Base-by-base conservation (phyloP, 495 filamentous ascomycete genomes). In the Aspergillus carlsbadensis region DNA sequence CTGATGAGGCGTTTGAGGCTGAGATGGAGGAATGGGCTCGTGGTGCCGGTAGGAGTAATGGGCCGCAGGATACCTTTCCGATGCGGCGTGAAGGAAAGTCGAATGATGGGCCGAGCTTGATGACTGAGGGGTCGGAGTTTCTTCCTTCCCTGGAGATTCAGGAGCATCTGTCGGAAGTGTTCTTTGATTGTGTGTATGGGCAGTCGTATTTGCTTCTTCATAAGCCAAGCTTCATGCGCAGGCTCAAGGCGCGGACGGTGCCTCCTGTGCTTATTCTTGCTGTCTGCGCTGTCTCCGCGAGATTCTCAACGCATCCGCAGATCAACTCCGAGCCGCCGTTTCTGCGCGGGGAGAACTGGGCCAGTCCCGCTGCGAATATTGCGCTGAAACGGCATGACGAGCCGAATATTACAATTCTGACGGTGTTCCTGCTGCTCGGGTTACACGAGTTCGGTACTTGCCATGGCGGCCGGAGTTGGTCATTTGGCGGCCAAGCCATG, bases 381-480 rank as follows among this genome's bases (percentile, higher is more conserved):
- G 83, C 92, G 33, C 75, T 92, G 36, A 89, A 85, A 62, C 81
- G 90, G 52, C 96, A 96, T 62, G 92, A 96, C 69, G 90, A 90
- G 69, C 93, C 94, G 0, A 98, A 96, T 63, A 96, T 98, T 50
- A 96, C 92, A 2, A 96, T 94, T 24, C 73, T 98, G 26, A 96
- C 91, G 13, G 91, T 91, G 18, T 85, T 96, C 51, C 64, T 97
- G 15, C 83, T 98, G 14, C 79, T 98, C 43, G 91, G 92, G 13
- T 75, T 98, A 44, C 94, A 98, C 65, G 92, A 96, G 64, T 96
- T 98, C 62, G 94, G 94, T 26, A 97, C 94, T 40, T 97, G 94
- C 66, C 92, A 97, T 67, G 94, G 94, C 57, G 93, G 94, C 10
- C 81, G 92, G 56, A 96, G 91, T 65, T 98, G 94, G 94, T 90